These are phyloP conservation scores for Cymbidium sinense DNA, from an alignment of 106 monocot species.

Conservation along the genomic window DNA sequence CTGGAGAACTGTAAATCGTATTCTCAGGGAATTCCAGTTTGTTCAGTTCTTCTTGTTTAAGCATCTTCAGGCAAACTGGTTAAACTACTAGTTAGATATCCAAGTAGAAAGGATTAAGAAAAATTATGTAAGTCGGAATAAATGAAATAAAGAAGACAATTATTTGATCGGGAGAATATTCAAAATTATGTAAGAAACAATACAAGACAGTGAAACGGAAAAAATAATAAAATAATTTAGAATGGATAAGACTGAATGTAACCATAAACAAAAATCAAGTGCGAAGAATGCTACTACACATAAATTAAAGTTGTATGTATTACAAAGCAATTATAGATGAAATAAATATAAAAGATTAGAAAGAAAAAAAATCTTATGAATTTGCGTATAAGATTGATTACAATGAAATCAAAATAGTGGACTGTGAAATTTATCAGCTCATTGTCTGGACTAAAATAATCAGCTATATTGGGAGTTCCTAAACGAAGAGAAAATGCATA, in stretches of 20 bases:
- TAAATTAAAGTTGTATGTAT: background rate
- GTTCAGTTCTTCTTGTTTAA: conserved; percentile 46
- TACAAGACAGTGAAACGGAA: background rate
- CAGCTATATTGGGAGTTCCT: no score
- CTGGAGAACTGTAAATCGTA: conserved; percentile 21
- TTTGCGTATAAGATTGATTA: no score
- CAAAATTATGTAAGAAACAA: background rate
- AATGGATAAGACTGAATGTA: background rate
- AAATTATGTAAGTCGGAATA: background rate
- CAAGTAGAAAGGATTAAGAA: conserved; percentile 1
- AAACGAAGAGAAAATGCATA: no score
- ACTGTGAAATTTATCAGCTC: no score
- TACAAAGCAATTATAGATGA: background rate
- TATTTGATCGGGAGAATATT: background rate
- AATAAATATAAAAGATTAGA: background rate
- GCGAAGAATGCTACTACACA: no score
- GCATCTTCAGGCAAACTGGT: conserved; percentile 78
- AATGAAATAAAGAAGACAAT: background rate
- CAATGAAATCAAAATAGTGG: no score
- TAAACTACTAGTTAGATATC: background rate
- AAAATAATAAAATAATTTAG: background rate
- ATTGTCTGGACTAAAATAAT: no score
- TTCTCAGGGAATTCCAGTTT: conserved; percentile 56
- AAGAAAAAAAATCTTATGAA: no score
- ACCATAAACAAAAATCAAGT: no score